A percentile compares a stretch with the other conserved stretches of the same genome.
Evolutionary conservation across 306 rosid species (phyloP).

Genomic region (Arachis hypogaea): DNA sequence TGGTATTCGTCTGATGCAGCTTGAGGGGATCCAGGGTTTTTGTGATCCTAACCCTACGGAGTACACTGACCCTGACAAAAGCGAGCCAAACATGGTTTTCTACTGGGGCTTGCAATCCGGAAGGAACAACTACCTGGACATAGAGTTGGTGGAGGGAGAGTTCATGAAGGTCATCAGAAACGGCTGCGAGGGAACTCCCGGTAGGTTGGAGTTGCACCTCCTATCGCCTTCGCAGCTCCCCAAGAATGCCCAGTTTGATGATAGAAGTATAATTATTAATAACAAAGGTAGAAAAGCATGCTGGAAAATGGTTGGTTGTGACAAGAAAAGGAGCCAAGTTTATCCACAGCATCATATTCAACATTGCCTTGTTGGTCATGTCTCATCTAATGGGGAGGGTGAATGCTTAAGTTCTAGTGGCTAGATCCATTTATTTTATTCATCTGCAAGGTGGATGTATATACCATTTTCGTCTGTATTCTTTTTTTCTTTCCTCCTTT

Average conservation of each 20-base stretch:
- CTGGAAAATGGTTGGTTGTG: slow-evolving; percentile 40
- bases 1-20: slow-evolving; percentile 36
- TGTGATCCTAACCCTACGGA: slow-evolving; percentile 60
- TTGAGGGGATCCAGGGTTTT: slow-evolving; percentile 49
- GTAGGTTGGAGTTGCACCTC: slow-evolving; percentile 45
- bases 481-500: neutral
- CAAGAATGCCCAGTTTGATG: slow-evolving; percentile 34
- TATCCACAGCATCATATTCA: slow-evolving; percentile 31
- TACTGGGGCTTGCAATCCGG: slow-evolving; percentile 49
- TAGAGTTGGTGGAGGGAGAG: slow-evolving; percentile 37
- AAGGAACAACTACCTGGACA: slow-evolving; percentile 13
- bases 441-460: slow-evolving; percentile 24
- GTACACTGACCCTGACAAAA: slow-evolving; percentile 37
- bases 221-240: slow-evolving; percentile 40
- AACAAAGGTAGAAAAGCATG: slow-evolving; percentile 31
- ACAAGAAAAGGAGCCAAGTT: slow-evolving; percentile 29
- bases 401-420: slow-evolving; percentile 33
- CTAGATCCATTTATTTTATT: slow-evolving; percentile 8
- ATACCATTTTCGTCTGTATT: slow-evolving; percentile 26
- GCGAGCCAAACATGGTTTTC: slow-evolving; percentile 50
- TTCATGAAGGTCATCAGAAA: slow-evolving; percentile 42
- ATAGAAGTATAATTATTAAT: neutral
- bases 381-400: slow-evolving; percentile 22
- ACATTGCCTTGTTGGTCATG: slow-evolving; percentile 39
- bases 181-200: slow-evolving; percentile 44